These are phyloP conservation scores for Claviceps quebecensis DNA, from an alignment of 2,329 filamentous ascomycete species.

Conservation along the genomic window DNA sequence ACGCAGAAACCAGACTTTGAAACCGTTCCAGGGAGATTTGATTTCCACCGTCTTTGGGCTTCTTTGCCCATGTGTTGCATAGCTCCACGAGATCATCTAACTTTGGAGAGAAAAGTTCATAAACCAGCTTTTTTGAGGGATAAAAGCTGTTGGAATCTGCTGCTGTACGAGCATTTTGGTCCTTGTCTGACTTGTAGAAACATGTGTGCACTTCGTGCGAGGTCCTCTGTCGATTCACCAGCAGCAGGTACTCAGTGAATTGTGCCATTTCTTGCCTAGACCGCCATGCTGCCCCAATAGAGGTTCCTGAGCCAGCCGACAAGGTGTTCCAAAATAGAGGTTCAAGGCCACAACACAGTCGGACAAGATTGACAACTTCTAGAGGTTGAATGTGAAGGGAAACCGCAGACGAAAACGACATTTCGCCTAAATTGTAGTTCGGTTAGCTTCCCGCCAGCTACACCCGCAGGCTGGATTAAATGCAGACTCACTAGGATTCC, in stretches of 20 bases:
- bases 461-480: not conserved
- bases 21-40: slow-evolving; percentile 39
- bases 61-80: slow-evolving; percentile 33
- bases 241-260: slow-evolving; percentile 40
- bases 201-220: not conserved
- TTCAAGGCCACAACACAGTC: slow-evolving; percentile 47
- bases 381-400: slow-evolving; percentile 48
- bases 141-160: slow-evolving; percentile 20
- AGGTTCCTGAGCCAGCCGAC: slow-evolving; percentile 29
- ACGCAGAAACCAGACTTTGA: slow-evolving; percentile 36
- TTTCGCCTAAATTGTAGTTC: slow-evolving; percentile 39
- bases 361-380: slow-evolving; percentile 56
- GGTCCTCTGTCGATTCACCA: slow-evolving; percentile 25
- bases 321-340: slow-evolving; percentile 17
- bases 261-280: slow-evolving; percentile 27
- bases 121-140: slow-evolving; percentile 33
- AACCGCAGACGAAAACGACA: slow-evolving; percentile 49
- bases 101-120: slow-evolving; percentile 41
- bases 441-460: not conserved
- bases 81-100: slow-evolving; percentile 33
- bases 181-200: slow-evolving; percentile 1
- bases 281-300: slow-evolving; percentile 34
- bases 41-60: slow-evolving; percentile 27
- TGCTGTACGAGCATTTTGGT: slow-evolving; percentile 10
- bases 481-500: slow-evolving; percentile 56